phyloP scores from a whole-genome alignment of 305 asterid genomes.

The Nicotiana rustica region DNA sequence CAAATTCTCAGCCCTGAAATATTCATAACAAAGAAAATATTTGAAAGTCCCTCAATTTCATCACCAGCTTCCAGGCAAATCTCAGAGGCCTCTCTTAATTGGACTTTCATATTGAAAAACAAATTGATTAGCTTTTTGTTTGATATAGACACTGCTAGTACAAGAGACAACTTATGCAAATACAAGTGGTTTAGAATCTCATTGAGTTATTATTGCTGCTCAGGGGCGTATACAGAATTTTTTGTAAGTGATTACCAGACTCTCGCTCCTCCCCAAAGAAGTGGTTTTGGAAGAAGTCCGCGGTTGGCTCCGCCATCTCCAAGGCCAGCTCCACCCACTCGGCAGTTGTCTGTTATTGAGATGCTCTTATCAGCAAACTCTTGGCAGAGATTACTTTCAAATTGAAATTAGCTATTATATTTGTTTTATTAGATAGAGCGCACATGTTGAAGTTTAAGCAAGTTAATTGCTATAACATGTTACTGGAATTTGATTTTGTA shows the following conservation, averaged over 20 bases:
- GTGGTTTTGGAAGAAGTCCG: not conserved
- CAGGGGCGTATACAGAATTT: too few relatives aligned
- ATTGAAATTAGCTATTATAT: too few relatives aligned
- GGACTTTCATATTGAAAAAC: not conserved
- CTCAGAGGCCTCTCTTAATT: not conserved
- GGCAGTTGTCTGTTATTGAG: not conserved
- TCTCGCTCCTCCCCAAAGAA: not conserved
- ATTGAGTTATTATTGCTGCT: too few relatives aligned
- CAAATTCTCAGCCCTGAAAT: not conserved
- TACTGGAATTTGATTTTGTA: not conserved
- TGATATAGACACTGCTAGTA: not conserved
- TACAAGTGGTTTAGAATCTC: too few relatives aligned
- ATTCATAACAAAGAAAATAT: not conserved
- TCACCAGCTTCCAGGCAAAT: constrained; percentile 23
- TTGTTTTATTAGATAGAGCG: not conserved
- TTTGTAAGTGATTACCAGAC: too few relatives aligned
- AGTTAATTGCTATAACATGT: not conserved
- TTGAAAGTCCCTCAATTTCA: constrained; percentile 15
- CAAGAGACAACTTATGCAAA: too few relatives aligned
- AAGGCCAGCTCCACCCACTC: not conserved
- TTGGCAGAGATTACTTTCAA: not conserved
- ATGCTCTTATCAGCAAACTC: not conserved
- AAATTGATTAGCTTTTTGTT: not conserved
- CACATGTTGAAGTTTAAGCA: not conserved
- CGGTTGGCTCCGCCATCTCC: not conserved